A percentile compares a stretch with the other conserved stretches of the same genome.
Conservation (phyloP, 441 rosid genomes). For the Gossypium schwendimanii region DNA sequence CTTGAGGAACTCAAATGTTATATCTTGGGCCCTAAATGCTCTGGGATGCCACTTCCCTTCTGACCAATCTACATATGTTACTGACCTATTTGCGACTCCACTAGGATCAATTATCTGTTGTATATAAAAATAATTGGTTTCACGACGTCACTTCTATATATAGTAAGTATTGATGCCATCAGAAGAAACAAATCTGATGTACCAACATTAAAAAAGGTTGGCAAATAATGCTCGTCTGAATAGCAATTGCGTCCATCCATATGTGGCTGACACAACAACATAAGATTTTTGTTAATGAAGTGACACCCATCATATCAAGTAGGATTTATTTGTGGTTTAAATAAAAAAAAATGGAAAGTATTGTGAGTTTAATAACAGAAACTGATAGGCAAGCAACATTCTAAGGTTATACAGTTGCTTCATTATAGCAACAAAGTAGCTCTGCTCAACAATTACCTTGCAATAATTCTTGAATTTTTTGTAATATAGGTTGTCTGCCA, state of each 20-base stretch:
- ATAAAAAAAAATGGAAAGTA: background rate
- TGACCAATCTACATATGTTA: conserved; percentile 74
- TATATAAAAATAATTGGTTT: background rate
- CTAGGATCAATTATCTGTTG: conserved; percentile 59
- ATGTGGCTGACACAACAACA: conserved; percentile 37
- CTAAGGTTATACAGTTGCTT: background rate
- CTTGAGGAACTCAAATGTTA: conserved; percentile 48
- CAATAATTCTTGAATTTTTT: conserved; percentile 50
- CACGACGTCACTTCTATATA: background rate
- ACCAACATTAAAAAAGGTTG: conserved; percentile 57
- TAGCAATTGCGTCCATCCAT: conserved; percentile 57
- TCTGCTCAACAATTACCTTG: conserved; percentile 33
- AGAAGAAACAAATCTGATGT: conserved; percentile 17
- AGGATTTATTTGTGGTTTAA: background rate
- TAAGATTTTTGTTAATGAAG: conserved; percentile 9
- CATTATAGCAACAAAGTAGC: background rate
- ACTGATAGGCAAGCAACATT: background rate
- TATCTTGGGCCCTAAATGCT: conserved; percentile 43
- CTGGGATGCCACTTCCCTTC: conserved; percentile 78
- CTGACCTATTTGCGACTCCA: conserved; percentile 68
- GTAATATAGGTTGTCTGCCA: conserved; percentile 58
- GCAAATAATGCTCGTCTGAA: conserved; percentile 62
- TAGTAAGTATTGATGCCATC: background rate
- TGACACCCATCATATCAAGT: background rate
- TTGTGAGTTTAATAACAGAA: background rate